Evolutionary conservation across 768 basidiomycete species (phyloP), one percentile per base, ranked within the genome.

Genomic region (Boletus insuetus): DNA sequence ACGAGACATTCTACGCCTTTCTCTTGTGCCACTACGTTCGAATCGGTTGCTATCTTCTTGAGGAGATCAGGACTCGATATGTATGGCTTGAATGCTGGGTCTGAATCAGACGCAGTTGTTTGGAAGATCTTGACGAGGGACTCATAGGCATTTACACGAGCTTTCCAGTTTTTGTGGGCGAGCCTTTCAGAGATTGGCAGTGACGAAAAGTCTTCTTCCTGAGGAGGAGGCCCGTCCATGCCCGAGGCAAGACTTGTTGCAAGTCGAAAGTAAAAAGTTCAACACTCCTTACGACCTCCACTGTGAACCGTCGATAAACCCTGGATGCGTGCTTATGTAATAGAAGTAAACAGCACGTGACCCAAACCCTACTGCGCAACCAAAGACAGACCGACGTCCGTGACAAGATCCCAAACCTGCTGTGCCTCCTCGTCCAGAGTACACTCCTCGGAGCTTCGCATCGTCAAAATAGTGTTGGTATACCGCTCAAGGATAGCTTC

Each of bases 81-180:
- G 72, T 94, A 98, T 13, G 92, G 91, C 64, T 84, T 86, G 79
- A 99, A 98, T 26, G 89, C 90, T 46, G 94, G 92, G 79, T 98
- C 96, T 61, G 84, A 83, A 69, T 98, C 96, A 46, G 93, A 94
- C 63, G 88, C 88, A 46, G 94, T 94, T 42, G 84, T 87, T 66
- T 86, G 85, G 71, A 97, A 97, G 54, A 82, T 86, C 73, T 89
- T 87, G 76, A 88, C 83, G 60, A 98, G 83, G 20, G 87, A 74
- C 68, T 92, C 90, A 72, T 98, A 99, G 58, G 84, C 97, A 70
- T 85, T 93, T 65, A 96, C 84, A 62, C 97, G 87, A 54, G 97
- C 97, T 74, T 98, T 98, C 97, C 97, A 99, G 70, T 96, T 96
- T 81, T 98, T 98, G 79, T 98, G 93, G 7, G 83, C 75, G 53